Percentiles rank a stretch among this genome's conserved stretches.
These are phyloP conservation scores for Globisporangium middletonii DNA, from an alignment of 352 stramenopile species.

Conservation along the genomic window DNA sequence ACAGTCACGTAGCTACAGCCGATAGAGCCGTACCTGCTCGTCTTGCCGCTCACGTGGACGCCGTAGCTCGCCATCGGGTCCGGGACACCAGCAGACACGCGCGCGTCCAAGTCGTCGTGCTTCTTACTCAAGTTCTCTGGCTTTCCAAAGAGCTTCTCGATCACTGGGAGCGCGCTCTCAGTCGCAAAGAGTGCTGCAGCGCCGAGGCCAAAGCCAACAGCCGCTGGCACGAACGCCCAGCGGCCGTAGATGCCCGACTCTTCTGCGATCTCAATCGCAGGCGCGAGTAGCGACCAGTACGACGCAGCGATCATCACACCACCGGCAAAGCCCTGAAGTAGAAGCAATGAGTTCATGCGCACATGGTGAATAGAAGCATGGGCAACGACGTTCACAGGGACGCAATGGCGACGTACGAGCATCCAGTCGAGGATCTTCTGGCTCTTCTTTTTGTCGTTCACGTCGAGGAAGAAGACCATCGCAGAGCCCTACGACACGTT, in stretches of 20 bases:
- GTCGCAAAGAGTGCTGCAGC: conserved; percentile 69
- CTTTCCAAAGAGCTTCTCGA: conserved; percentile 42
- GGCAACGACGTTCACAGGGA: too few species aligned
- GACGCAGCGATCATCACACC: conserved; percentile 89
- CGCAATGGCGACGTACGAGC: conserved; percentile 29
- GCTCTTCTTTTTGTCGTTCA: conserved; percentile 61
- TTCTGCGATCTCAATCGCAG: conserved; percentile 82
- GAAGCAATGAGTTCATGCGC: too few species aligned
- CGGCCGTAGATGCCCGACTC: conserved; percentile 75
- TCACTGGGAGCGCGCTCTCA: conserved; percentile 51
- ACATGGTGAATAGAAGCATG: too few species aligned
- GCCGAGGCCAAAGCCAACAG: conserved; percentile 78
- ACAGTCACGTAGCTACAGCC: neutral
- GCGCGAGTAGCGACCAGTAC: conserved; percentile 86
- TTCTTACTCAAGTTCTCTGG: conserved; percentile 49
- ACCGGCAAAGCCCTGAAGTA: conserved; percentile 67
- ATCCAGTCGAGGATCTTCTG: conserved; percentile 83
- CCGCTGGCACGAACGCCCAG: conserved; percentile 78
- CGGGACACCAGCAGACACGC: neutral
- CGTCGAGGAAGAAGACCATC: conserved; percentile 79
- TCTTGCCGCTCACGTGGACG: conserved; percentile 12
- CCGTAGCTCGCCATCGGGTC: conserved; percentile 29
- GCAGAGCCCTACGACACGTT: conserved; percentile 37
- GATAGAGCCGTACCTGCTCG: neutral
- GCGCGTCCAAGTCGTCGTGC: conserved; percentile 29